Evolutionary conservation across 371 early-diverging fungal genomes (phyloP).

Genomic region (Mortierella sp.): DNA sequence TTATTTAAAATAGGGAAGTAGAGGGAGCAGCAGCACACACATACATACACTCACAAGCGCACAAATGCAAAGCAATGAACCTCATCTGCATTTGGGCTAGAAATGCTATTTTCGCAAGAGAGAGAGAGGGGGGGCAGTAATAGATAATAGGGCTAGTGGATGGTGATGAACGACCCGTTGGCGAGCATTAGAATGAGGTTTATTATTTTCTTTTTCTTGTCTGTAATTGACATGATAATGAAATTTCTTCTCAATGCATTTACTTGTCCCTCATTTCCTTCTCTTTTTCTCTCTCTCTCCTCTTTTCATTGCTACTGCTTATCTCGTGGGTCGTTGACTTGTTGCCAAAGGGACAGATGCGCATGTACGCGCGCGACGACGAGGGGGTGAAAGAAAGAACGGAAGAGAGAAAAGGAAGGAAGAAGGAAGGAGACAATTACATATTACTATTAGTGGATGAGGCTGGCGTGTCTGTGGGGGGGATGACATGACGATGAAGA

Average conservation of each 20-base stretch:
- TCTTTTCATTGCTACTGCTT: not conserved
- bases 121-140: slow-evolving; percentile 23
- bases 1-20: not conserved
- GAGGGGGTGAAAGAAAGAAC: not conserved
- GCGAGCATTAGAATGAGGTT: slow-evolving; percentile 31
- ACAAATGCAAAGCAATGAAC: not conserved
- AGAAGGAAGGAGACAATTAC: not conserved
- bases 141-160: not conserved
- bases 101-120: not conserved
- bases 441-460: not conserved
- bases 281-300: not conserved
- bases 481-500: not conserved
- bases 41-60: not conserved
- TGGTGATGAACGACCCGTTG: slow-evolving; percentile 16
- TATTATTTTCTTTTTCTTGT: not conserved
- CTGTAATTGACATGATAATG: not conserved
- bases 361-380: not conserved
- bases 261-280: not conserved
- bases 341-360: not conserved
- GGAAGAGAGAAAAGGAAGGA: not conserved
- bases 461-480: not conserved
- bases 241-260: not conserved
- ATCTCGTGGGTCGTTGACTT: not conserved
- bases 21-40: too few relatives aligned
- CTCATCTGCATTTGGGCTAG: slow-evolving; percentile 28